phyloP scores from a whole-genome alignment of 495 filamentous ascomycete species.

The Penicillium taxi region DNA sequence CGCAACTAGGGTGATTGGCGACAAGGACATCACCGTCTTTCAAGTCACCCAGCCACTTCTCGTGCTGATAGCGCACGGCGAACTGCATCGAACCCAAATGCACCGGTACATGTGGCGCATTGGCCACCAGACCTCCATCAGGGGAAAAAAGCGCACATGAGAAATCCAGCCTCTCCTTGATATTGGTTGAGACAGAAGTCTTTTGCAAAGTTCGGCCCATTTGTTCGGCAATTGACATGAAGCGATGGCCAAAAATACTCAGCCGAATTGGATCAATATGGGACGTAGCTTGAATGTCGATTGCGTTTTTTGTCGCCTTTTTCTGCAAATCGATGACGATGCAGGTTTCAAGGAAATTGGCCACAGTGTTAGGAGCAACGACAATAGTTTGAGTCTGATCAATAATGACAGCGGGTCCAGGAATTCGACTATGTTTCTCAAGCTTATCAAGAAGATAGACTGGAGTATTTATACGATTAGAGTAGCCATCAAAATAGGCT shows the following conservation, averaged over 20 bases:
- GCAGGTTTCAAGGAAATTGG: slow-evolving; percentile 35
- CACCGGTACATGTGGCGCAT: slow-evolving; percentile 89
- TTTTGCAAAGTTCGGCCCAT: slow-evolving; percentile 96
- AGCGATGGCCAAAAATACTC: slow-evolving; percentile 90
- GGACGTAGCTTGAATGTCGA: slow-evolving; percentile 46
- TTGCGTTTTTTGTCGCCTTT: slow-evolving; percentile 2
- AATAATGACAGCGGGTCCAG: slow-evolving; percentile 84
- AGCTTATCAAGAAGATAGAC: slow-evolving; percentile 81
- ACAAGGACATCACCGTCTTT: slow-evolving; percentile 90
- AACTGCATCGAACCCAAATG: slow-evolving; percentile 94
- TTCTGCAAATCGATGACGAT: slow-evolving; percentile 49
- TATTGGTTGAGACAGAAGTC: slow-evolving; percentile 95
- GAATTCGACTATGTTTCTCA: slow-evolving; percentile 63
- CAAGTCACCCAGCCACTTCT: slow-evolving; percentile 83
- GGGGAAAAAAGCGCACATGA: slow-evolving; percentile 93
- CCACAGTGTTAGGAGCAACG: slow-evolving; percentile 67
- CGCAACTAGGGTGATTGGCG: slow-evolving; percentile 91
- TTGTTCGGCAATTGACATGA: slow-evolving; percentile 98
- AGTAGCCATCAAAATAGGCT: slow-evolving; percentile 51
- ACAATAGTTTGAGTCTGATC: slow-evolving; percentile 96
- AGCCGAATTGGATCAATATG: slow-evolving; percentile 75
- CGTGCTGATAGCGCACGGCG: slow-evolving; percentile 83
- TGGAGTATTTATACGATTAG: slow-evolving; percentile 67
- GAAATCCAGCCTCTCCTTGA: slow-evolving; percentile 95
- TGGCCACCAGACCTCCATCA: slow-evolving; percentile 85